Base-by-base conservation (phyloP, 1,139 yeast genomes). In the Debaryomycetaceae sp. region DNA sequence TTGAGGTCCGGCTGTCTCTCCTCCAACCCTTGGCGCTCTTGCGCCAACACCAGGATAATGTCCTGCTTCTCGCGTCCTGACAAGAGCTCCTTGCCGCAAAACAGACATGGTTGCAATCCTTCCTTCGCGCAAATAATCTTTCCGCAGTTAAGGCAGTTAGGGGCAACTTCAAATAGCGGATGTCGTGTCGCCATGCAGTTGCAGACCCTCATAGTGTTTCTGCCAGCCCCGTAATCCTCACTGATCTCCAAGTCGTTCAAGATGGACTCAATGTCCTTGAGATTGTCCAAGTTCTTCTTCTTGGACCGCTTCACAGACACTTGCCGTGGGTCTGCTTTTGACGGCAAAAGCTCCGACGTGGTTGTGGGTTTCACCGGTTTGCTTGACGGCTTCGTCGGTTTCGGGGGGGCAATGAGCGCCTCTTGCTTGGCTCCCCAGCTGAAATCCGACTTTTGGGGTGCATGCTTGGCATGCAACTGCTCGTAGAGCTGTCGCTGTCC, bases 91-190 rank as follows among this genome's bases (percentile, higher is more conserved):
- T 66, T 54, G 0, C 88, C 86, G 59, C 98, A 91, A 41, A 62
- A 83, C 2, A 93, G 73, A 51, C 99, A 93, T 4, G 93, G 93
- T 34, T 88, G 86, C n/a, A 78, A 53, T 0, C 97, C 97, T 50
- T 93, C 97, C 45, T 79, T 79, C 3, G 71, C 70, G 59, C 99
- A 93, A 2, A 91, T 83, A 23, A 93, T 85, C 51, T 88, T 86
- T 8, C 99, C 99, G 56, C 99, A 93, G 36, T 82, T 79, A 27
- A 91, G 58, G 48, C 99, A 93, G 51, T 93, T 93, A 1, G 98
- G 98, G 1, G 94, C 91, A 36, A 84, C 71, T 36, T 84, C 93
- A 43, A 86, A 83, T 25, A 93, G 60, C 2, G 96, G 95, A 49
- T 93, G 98, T 36, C 83, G 65, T 2, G 83, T 76, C 1, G 84